phyloP scores from a whole-genome alignment of 73 alveolate genomes.

The Symbiodinium natans region DNA sequence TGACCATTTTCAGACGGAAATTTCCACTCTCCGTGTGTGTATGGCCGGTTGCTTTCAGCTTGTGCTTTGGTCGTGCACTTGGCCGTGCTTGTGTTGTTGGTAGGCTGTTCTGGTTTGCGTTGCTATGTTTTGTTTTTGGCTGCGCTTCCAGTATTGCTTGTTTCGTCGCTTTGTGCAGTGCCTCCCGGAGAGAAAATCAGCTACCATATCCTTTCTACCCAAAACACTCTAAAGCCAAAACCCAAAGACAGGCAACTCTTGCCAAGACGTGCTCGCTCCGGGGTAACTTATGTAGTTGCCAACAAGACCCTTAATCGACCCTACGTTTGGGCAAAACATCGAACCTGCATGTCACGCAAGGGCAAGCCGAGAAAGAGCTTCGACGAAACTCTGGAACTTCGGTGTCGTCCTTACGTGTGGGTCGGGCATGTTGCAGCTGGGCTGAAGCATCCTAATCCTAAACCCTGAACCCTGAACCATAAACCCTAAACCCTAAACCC shows the following conservation, averaged over 20 bases:
- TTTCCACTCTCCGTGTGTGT: neutral
- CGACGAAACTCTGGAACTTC: constrained; percentile 42
- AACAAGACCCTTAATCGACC: neutral
- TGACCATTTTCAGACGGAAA: neutral
- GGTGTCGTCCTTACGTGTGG: neutral
- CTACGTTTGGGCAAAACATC: neutral
- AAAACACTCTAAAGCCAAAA: neutral
- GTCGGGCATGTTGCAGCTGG: neutral
- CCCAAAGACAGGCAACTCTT: neutral
- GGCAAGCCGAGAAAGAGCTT: constrained; percentile 42
- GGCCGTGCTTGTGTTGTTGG: too few species aligned
- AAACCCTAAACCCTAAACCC: neutral
- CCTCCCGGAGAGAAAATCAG: neutral
- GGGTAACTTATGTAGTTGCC: neutral
- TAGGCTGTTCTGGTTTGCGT: too few species aligned
- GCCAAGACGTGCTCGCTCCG: neutral
- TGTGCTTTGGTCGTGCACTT: neutral
- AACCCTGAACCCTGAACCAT: too few species aligned
- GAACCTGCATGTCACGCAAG: too few species aligned
- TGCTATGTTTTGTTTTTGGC: too few species aligned
- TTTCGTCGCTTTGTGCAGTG: too few species aligned
- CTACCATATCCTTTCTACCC: neutral
- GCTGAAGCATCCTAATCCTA: neutral
- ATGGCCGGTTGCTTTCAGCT: neutral
- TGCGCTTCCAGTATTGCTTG: too few species aligned